Conservation (phyloP, 352 stramenopile genomes). For the Aphanomyces stellatus region DNA sequence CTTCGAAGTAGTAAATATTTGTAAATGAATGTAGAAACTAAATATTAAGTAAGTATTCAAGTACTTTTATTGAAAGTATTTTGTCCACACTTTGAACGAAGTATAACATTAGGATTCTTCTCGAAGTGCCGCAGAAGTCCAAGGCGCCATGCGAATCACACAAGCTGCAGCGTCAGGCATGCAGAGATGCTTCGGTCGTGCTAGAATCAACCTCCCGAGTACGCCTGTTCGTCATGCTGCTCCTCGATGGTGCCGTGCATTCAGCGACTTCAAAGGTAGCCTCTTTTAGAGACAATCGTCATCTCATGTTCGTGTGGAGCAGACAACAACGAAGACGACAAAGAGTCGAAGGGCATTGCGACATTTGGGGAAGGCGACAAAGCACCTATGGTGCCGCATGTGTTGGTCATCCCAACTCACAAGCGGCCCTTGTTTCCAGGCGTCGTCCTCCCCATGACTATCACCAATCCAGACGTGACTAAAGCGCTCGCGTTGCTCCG, state of each 20-base stretch:
- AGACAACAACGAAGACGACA: not conserved
- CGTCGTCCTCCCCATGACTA: conserved; percentile 77
- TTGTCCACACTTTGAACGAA: conserved; percentile 3
- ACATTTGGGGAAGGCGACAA: conserved; percentile 19
- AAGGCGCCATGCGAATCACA: not conserved
- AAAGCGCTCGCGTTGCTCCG: conserved; percentile 84
- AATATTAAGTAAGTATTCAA: not conserved
- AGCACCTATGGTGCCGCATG: conserved; percentile 30
- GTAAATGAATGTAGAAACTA: not conserved
- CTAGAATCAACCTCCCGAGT: not conserved
- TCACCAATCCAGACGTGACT: conserved; percentile 78
- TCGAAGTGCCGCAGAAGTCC: not conserved
- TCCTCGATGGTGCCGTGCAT: conserved; percentile 9
- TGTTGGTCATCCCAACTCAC: conserved; percentile 67
- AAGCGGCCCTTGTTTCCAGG: conserved; percentile 75
- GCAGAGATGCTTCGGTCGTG: conserved; percentile 12
- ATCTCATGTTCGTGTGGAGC: not conserved
- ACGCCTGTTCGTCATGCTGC: not conserved
- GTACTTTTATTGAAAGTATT: not conserved
- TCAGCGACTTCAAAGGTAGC: conserved; percentile 6
- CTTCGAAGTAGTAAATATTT: not conserved
- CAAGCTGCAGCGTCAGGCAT: conserved; percentile 1
- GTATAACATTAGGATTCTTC: conserved; percentile 12
- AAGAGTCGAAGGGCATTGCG: conserved; percentile 9
- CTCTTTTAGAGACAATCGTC: no score